phyloP scores from a whole-genome alignment of 2,329 filamentous ascomycete genomes.

The Neodidymelliopsis sp. region DNA sequence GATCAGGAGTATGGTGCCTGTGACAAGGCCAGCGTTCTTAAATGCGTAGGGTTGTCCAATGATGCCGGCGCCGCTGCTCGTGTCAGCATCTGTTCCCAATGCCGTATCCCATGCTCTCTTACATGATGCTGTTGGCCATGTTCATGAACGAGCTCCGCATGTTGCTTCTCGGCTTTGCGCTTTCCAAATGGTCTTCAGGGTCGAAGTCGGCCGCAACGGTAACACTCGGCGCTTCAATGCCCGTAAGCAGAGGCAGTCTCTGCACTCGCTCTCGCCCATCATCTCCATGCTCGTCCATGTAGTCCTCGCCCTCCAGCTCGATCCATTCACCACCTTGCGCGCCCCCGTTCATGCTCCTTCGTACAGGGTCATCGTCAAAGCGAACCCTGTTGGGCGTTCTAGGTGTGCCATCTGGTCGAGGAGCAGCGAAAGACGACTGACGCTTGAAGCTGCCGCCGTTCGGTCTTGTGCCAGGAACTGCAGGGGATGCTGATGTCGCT shows the following conservation, averaged over 20 bases:
- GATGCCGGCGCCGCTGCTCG: slow-evolving; percentile 65
- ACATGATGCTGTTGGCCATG: slow-evolving; percentile 98
- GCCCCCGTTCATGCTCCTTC: slow-evolving; percentile 47
- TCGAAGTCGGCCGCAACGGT: slow-evolving; percentile 70
- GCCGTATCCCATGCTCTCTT: slow-evolving; percentile 13
- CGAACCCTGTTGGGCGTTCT: slow-evolving; percentile 76
- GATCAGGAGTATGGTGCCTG: slow-evolving; percentile 80
- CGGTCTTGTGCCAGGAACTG: slow-evolving; percentile 32
- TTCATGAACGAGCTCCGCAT: slow-evolving; percentile 96
- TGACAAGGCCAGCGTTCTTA: slow-evolving; percentile 83
- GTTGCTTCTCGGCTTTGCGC: slow-evolving; percentile 79
- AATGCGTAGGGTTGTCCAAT: slow-evolving; percentile 94
- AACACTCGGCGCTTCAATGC: slow-evolving; percentile 81
- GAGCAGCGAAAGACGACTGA: slow-evolving; percentile 57
- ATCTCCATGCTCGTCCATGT: slow-evolving; percentile 54
- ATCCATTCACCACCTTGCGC: slow-evolving; percentile 51
- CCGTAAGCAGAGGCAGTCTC: slow-evolving; percentile 75
- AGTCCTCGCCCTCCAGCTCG: slow-evolving; percentile 68
- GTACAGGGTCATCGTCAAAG: slow-evolving; percentile 63
- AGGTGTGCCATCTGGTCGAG: slow-evolving; percentile 60
- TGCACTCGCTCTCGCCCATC: slow-evolving; percentile 56
- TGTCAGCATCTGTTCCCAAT: slow-evolving; percentile 20
- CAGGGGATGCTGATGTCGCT: slow-evolving; percentile 40
- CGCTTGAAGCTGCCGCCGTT: slow-evolving; percentile 40
- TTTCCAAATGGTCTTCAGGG: slow-evolving; percentile 66